Percentiles rank a stretch among this genome's conserved stretches.
Conservation (phyloP, 805 yeast genomes). For the Cyberlindnera galapagoensis region DNA sequence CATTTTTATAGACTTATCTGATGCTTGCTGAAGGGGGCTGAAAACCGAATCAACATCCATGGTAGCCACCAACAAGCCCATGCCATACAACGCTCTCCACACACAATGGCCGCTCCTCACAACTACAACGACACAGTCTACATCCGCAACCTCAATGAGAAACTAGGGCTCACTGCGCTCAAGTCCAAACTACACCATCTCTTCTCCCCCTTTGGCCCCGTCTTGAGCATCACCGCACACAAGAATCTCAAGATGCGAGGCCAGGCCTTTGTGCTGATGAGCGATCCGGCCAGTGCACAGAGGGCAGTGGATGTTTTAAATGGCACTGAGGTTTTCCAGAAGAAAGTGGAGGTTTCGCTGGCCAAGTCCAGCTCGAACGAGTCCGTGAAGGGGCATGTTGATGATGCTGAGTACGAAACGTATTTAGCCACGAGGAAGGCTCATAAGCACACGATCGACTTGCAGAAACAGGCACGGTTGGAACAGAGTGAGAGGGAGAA, state of each 20-base stretch:
- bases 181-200: constrained; percentile 34
- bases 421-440: constrained; percentile 16
- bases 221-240: constrained; percentile 48
- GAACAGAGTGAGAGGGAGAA: constrained; percentile 11
- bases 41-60: no score
- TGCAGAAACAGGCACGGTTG: constrained; percentile 14
- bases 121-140: constrained; percentile 33
- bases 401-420: constrained; percentile 8
- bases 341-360: constrained; percentile 16
- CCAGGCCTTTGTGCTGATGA: constrained; percentile 72
- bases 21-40: not conserved
- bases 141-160: constrained; percentile 67
- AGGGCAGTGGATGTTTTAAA: constrained; percentile 18
- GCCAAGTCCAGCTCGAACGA: constrained; percentile 24
- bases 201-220: constrained; percentile 41
- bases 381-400: constrained; percentile 12
- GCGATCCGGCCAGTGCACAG: constrained; percentile 33
- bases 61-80: no score
- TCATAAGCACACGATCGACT: constrained; percentile 14
- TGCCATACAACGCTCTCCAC: no score
- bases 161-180: constrained; percentile 46
- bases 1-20: not conserved
- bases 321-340: constrained; percentile 16
- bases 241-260: constrained; percentile 65
- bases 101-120: constrained; percentile 4